Conservation (phyloP, 2,329 filamentous ascomycete species). For the Dothideomycetes sp. region DNA sequence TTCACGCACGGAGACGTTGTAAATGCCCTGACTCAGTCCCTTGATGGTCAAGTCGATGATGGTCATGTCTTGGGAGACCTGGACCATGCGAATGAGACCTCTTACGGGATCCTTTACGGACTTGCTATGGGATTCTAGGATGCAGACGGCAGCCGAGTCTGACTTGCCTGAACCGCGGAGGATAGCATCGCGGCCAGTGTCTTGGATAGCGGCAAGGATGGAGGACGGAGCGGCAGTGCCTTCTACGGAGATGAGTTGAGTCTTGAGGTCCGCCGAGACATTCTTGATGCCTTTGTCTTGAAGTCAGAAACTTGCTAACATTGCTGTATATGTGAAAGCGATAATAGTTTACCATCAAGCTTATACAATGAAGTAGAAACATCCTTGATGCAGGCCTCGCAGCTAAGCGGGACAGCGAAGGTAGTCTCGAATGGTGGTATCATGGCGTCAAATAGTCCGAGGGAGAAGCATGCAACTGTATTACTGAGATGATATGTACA, state of each 20-base stretch:
- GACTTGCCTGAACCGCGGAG: constrained; percentile 76
- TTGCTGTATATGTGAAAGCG: not conserved
- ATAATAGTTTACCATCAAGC: constrained; percentile 45
- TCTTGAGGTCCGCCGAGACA: constrained; percentile 68
- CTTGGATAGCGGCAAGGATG: constrained; percentile 80
- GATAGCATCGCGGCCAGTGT: constrained; percentile 87
- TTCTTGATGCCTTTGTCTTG: constrained; percentile 57
- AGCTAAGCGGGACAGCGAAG: constrained; percentile 90
- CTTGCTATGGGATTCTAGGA: constrained; percentile 72
- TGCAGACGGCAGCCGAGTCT: constrained; percentile 91
- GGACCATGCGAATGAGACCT: constrained; percentile 86
- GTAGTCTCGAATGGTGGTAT: constrained; percentile 55
- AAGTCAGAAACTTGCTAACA: not conserved
- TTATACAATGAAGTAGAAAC: constrained; percentile 70
- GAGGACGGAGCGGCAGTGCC: constrained; percentile 85
- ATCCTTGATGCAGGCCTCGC: constrained; percentile 77
- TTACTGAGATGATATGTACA: not conserved
- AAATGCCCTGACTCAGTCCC: constrained; percentile 69
- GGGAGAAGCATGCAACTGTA: not conserved
- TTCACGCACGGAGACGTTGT: constrained; percentile 74
- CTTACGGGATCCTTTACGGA: constrained; percentile 58
- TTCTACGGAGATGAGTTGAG: constrained; percentile 75
- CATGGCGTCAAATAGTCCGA: constrained; percentile 14
- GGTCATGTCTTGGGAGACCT: constrained; percentile 68
- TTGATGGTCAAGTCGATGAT: constrained; percentile 79